Base-by-base conservation (phyloP, 2,329 filamentous ascomycete species). In the Ophiostoma piceae region DNA sequence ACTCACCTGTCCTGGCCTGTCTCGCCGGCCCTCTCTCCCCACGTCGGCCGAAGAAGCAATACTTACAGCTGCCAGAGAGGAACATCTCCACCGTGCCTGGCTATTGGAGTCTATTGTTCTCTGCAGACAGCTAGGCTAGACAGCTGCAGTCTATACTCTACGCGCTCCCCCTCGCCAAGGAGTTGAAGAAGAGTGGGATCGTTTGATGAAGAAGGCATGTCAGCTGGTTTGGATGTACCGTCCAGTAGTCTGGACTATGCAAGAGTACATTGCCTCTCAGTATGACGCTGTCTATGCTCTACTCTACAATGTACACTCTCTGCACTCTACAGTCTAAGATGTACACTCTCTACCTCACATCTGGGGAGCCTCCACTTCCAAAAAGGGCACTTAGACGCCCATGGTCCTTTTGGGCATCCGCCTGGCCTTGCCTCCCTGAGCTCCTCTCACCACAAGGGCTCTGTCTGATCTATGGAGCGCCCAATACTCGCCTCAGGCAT, bases 91-190 rank as follows among this genome's bases (percentile, higher is more conserved):
- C 51, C 51, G 51, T 57, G 51, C 51, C 51, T 57, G 51, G 16
- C 26, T 62, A 62, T 32, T 62, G 57, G 51, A 62, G 57, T 19
- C 57, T 62, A 62, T 35, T 62, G 57, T 35, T 62, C 57, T 16
- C 57, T 32, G 3, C 7, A 62, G 14, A 14, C 9, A 22, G 51
- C 51, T 57, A 26, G 26, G 8, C 51, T 57, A 26, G 32, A 26
- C 37, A 43, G 19, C 19, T 29, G 32, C 57, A 16, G 57, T 39
- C 19, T 43, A 32, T 62, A 54, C 19, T 43, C 41, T 62, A 54
- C 57, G 43, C 47, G 60, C 57, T 64, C 66, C 67, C 67, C 69
- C 69, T 71, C 70, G 2, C 67, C 70, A 71, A 69, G 70, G 70
- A 71, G 70, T 54, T n/a, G 9, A 60, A 26, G 47, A 68, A 60